Conservation (phyloP, 768 basidiomycete genomes). For the Suillus ampliporus region DNA sequence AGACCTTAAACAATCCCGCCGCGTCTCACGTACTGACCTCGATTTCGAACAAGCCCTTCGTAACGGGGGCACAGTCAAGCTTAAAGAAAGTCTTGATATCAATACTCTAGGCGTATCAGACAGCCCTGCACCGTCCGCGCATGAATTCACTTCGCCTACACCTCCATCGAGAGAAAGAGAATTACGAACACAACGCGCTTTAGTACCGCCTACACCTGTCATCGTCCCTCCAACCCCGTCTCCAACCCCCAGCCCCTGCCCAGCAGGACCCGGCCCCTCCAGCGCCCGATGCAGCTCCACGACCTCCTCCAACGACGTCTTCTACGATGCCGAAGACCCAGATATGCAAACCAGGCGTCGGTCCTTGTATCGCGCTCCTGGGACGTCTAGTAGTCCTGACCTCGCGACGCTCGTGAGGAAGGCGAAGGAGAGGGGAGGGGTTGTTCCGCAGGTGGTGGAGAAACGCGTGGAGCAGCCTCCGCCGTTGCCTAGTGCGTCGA, state of each 20-base stretch:
- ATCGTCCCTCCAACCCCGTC: constrained; percentile 75
- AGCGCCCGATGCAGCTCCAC: constrained; percentile 45
- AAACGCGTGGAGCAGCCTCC: constrained; percentile 48
- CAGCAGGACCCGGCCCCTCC: constrained; percentile 37
- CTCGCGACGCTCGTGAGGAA: constrained; percentile 86
- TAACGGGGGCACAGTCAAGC: constrained; percentile 66
- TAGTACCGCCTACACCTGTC: constrained; percentile 51
- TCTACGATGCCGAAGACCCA: constrained; percentile 67
- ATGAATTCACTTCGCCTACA: constrained; percentile 49
- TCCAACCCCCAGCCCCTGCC: too few relatives aligned
- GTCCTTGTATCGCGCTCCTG: constrained; percentile 86
- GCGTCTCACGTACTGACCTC: constrained; percentile 74
- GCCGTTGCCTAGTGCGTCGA: constrained; percentile 42
- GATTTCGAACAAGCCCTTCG: constrained; percentile 83
- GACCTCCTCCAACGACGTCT: constrained; percentile 62
- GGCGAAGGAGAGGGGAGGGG: constrained; percentile 71
- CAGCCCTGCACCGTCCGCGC: constrained; percentile 46
- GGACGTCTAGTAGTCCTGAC: constrained; percentile 92
- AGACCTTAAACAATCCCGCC: constrained; percentile 53
- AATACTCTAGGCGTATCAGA: constrained; percentile 64
- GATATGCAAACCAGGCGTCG: constrained; percentile 78
- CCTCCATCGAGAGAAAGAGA: constrained; percentile 39
- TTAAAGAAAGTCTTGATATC: constrained; percentile 76
- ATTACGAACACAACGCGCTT: constrained; percentile 40
- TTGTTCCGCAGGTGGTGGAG: constrained; percentile 39